These are phyloP conservation scores for Talaromyces albobiverticillius DNA, from an alignment of 2,329 filamentous ascomycete species.

Conservation along the genomic window DNA sequence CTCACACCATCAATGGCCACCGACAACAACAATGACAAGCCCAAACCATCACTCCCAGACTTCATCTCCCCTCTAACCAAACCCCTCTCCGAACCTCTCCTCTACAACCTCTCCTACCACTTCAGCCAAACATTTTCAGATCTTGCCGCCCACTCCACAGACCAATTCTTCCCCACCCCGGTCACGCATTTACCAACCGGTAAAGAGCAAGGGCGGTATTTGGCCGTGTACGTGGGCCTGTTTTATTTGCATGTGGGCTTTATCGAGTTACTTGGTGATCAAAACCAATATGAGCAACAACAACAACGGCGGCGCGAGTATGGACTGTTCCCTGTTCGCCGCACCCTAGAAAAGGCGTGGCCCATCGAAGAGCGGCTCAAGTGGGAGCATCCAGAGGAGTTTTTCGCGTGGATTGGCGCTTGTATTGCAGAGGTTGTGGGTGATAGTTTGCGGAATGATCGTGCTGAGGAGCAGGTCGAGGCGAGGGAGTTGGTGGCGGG, in stretches of 20 bases:
- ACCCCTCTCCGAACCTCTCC: conserved; percentile 14
- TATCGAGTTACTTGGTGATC: conserved; percentile 45
- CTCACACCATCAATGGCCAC: background rate
- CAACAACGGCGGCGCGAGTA: conserved; percentile 3
- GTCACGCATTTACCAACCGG: conserved; percentile 45
- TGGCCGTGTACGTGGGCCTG: conserved; percentile 54
- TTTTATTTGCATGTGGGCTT: conserved; percentile 53
- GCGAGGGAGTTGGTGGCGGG: conserved; percentile 34
- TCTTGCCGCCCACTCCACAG: conserved; percentile 35
- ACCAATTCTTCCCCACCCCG: conserved; percentile 43
- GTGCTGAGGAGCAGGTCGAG: conserved; percentile 16
- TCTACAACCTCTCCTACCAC: conserved; percentile 35
- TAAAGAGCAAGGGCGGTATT: conserved; percentile 50
- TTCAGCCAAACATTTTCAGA: conserved; percentile 36
- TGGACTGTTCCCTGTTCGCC: conserved; percentile 53
- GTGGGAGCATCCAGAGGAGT: conserved; percentile 64
- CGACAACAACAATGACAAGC: background rate
- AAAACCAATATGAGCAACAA: conserved; percentile 2
- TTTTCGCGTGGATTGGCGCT: conserved; percentile 73
- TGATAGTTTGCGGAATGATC: conserved; percentile 37
- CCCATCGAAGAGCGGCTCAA: conserved; percentile 72
- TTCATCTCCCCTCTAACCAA: conserved; percentile 7
- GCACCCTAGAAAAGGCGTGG: conserved; percentile 68
- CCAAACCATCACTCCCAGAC: conserved; percentile 1
- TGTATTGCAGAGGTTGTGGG: conserved; percentile 70